phyloP scores from a whole-genome alignment of 106 monocot genomes.

The Acorus gramineus region DNA sequence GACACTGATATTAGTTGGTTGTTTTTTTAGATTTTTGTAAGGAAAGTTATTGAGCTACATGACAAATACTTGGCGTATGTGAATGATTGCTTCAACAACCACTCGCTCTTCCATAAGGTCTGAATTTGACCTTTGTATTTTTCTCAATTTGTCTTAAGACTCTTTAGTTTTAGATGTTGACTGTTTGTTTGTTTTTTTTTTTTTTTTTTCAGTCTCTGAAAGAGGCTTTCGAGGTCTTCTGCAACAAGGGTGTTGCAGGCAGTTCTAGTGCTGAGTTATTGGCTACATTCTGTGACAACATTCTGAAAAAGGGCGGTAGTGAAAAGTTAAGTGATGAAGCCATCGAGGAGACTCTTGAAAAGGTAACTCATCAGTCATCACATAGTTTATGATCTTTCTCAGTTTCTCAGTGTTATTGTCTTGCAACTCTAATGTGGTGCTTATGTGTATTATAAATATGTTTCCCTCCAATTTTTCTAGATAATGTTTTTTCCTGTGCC shows the following conservation, averaged over 20 bases:
- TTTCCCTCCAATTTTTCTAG: neutral
- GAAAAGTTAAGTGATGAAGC: constrained; percentile 32
- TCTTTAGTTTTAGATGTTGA: neutral
- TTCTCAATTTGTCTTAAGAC: neutral
- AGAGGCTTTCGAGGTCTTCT: constrained; percentile 29
- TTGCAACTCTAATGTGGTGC: no score
- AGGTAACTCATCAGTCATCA: constrained; percentile 1
- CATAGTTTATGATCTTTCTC: no score
- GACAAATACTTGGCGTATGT: constrained; percentile 30
- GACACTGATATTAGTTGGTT: neutral
- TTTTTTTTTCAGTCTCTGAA: constrained; percentile 19
- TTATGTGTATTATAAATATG: no score
- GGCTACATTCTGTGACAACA: constrained; percentile 28
- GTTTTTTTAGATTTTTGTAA: constrained; percentile 21
- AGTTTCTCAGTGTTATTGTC: no score
- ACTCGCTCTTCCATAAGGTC: constrained; percentile 30
- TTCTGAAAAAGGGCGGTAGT: constrained; percentile 29
- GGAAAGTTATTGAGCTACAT: constrained; percentile 29
- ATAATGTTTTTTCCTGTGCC: no score
- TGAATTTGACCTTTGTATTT: neutral
- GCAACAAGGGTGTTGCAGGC: constrained; percentile 26
- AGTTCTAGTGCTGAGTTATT: constrained; percentile 35
- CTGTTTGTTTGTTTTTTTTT: neutral
- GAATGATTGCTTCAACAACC: constrained; percentile 25
- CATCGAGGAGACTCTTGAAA: constrained; percentile 35